Base-by-base conservation (phyloP, 345 rosid species). In the Gossypium stocksii region DNA sequence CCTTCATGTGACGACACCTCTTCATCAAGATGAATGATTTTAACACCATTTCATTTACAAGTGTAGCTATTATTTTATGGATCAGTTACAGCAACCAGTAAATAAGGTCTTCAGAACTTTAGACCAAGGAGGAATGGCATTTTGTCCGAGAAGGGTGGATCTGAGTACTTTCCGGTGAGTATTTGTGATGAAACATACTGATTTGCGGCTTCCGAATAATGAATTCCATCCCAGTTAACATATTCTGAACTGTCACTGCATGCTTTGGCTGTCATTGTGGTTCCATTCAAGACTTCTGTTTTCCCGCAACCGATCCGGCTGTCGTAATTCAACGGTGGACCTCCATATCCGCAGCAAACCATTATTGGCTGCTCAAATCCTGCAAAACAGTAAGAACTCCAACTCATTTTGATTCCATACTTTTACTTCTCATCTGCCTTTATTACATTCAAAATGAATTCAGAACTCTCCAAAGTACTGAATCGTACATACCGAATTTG, bases 161-260 rank as follows among this genome's bases (percentile, higher is more conserved):
- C 98, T 0, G 97, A 87, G 77, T 83, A 92, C 67, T 83, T 91
- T 15, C 98, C 97, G 0, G 97, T 88, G 71, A 92, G 90, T 69
- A 91, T 90, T 77, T 91, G 92, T 9, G 90, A 83, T 15, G 94
- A 86, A 73, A 92, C 82, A 14, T 86, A 79, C 25, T 88, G 86
- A 81, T 95, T 95, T 38, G 97, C 96, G 25, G 97, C 96, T 81
- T 95, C 97, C 1, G 96, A 87, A 71, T 87, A 95, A 83, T 95
- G 98, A 74, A 95, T 95, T 20, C 98, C 97, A 71, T 95, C 99
- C 99, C 97, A 95, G 41, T 85, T 95, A 16, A 95, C 86, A 81
- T 93, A 87, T 74, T 95, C 94, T 1, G 92, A 89, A 75, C 91
- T 87, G 49, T 92, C 98, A 41, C 71, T 78, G 75, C 98, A 92